phyloP scores from a whole-genome alignment of 176 grass and related monocot species.

The Bromus sterilis region DNA sequence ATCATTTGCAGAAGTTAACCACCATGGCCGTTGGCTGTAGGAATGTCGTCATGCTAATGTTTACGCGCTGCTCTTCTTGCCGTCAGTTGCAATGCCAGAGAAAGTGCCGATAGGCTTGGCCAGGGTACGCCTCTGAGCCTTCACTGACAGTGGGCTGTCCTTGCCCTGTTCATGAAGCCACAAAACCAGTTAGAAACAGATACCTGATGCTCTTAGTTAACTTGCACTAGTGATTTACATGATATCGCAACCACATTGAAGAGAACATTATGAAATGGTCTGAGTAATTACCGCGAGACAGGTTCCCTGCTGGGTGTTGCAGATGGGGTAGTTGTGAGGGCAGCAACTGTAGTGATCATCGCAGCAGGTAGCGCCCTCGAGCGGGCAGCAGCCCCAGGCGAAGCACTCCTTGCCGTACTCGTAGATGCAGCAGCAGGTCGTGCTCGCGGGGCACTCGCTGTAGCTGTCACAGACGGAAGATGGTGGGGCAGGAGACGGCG shows the following conservation, averaged over 20 bases:
- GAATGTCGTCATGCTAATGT: not conserved
- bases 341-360: slow-evolving; percentile 95
- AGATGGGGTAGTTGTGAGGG: slow-evolving; percentile 84
- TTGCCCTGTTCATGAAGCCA: slow-evolving; percentile 53
- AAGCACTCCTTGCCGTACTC: slow-evolving; percentile 57
- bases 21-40: not conserved
- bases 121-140: slow-evolving; percentile 57
- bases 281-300: slow-evolving; percentile 58
- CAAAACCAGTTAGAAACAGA: not conserved
- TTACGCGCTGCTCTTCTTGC: slow-evolving; percentile 59
- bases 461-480: slow-evolving; percentile 57
- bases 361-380: slow-evolving; percentile 81
- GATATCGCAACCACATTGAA: not conserved
- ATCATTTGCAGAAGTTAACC: not conserved
- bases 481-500: slow-evolving; percentile 35
- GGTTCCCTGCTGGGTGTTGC: slow-evolving; percentile 47
- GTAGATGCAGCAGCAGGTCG: slow-evolving; percentile 91
- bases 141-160: slow-evolving; percentile 63
- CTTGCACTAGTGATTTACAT: not conserved
- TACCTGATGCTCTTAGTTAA: not conserved
- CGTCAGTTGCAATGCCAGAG: slow-evolving; percentile 17
- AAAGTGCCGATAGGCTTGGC: slow-evolving; percentile 51
- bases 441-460: slow-evolving; percentile 53
- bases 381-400: slow-evolving; percentile 85
- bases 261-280: not conserved